Conservation (phyloP, 2,329 filamentous ascomycete species). For the Capronia americana region DNA sequence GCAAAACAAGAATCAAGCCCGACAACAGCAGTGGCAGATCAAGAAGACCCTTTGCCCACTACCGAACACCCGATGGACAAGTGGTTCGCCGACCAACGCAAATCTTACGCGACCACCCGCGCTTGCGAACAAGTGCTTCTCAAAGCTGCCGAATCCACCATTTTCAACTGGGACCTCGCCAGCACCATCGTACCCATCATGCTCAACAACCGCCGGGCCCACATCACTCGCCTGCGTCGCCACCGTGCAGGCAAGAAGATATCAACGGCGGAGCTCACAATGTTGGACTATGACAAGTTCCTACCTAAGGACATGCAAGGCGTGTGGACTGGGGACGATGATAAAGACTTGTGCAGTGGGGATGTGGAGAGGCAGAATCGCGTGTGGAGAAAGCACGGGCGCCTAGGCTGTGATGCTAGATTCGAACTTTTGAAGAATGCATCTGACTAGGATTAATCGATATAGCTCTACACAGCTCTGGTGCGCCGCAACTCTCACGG, state of each 20-base stretch:
- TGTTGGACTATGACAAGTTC: constrained; percentile 42
- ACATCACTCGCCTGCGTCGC: neutral
- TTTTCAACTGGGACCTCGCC: constrained; percentile 25
- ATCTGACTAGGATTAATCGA: neutral
- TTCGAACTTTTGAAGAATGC: constrained; percentile 10
- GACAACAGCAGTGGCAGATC: neutral
- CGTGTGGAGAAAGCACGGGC: constrained; percentile 54
- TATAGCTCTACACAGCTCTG: neutral
- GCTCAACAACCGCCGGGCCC: constrained; percentile 9
- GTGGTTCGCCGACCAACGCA: constrained; percentile 23
- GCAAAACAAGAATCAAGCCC: neutral
- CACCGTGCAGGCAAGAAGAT: constrained; percentile 26
- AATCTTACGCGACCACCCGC: constrained; percentile 11
- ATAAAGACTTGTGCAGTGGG: constrained; percentile 46
- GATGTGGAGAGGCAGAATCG: constrained; percentile 46
- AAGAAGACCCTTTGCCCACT: neutral
- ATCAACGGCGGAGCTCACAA: constrained; percentile 41
- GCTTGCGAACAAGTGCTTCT: constrained; percentile 22
- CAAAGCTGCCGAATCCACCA: constrained; percentile 29
- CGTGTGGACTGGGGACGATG: constrained; percentile 57
- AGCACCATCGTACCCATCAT: constrained; percentile 27
- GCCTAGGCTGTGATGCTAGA: constrained; percentile 34
- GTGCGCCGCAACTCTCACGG: too few relatives aligned
- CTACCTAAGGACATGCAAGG: constrained; percentile 52
- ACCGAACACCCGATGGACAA: constrained; percentile 11